Evolutionary conservation across 1,284 basidiomycete species (phyloP), one percentile per base, ranked within the genome.

Genomic region (Ceratorhiza oryzae-sativae): DNA sequence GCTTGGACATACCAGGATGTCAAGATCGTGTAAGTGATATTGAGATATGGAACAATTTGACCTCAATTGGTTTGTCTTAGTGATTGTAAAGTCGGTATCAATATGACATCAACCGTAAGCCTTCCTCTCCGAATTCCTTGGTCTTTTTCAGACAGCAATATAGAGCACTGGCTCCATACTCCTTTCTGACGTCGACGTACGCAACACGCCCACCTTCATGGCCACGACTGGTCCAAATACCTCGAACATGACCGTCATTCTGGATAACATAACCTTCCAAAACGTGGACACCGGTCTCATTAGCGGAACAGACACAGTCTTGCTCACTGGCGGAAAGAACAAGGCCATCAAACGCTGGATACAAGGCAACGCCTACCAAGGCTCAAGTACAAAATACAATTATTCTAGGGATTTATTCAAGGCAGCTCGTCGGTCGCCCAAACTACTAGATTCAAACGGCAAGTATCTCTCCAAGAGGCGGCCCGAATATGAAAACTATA

Each of bases 401-500:
- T 92, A 85, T 78, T 81, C 81, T 0, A 86, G 90, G 78, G 84
- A 82, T 9, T 77, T 79, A 42, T 84, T 89, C 59, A 71, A 79
- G 6, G 77, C 82, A 8, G 82, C 86, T 1, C 78, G 79, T 62
- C 90, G 90, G 77, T 84, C 89, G 1, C 77, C 82, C 18, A 81
- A 78, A 53, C 79, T 94, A 27, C 78, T 91, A 32, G 88, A 89
- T 74, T 76, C 81, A 67, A 82, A 27, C 86, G 89, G 76, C 10
- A 83, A 82, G 51, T 87, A 93, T 61, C 88, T 92, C 73, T 86
- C 87, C 39, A 87, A 82, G 75, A 81, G 81, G 3, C 88, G 89
- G 72, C 92, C 92, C 3, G 89, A 90, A 76, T 93, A 93, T 76
- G 84, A 80, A 15, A 79, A 83, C 61, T 90, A 88, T 76, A 81